phyloP scores from a whole-genome alignment of 2,329 filamentous ascomycete genomes.

The Orbilia ellipsospora region DNA sequence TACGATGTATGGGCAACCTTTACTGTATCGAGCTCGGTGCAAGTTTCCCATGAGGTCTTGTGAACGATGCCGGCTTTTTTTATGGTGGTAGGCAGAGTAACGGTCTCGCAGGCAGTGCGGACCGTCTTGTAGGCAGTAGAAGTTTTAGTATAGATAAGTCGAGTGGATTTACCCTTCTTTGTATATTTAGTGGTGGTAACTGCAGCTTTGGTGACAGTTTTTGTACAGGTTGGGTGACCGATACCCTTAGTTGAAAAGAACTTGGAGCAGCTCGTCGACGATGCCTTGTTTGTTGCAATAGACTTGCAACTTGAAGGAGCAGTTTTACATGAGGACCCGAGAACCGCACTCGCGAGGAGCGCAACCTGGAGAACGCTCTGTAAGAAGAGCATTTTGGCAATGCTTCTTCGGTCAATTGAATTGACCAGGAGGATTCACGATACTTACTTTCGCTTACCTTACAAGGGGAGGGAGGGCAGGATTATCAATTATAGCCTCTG shows the following conservation, averaged over 20 bases:
- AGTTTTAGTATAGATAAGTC: no score
- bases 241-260: neutral
- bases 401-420: no score
- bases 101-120: neutral
- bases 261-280: conserved; percentile 11
- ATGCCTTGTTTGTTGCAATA: neutral
- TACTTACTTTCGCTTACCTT: no score
- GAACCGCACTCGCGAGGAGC: no score
- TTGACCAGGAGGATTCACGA: no score
- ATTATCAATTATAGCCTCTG: no score
- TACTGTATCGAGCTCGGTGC: neutral
- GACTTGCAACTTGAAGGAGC: conserved; percentile 9
- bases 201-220: conserved; percentile 2
- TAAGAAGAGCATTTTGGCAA: no score
- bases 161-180: conserved; percentile 9
- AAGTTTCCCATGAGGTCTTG: no score
- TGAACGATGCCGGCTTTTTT: no score
- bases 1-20: neutral
- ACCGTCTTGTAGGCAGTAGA: neutral
- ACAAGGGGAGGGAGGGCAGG: no score
- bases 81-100: neutral
- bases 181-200: conserved; percentile 6
- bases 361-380: no score
- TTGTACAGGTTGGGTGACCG: conserved; percentile 8
- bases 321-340: neutral